These are phyloP conservation scores for Chytriomyces sp. DNA, from an alignment of 192 early-diverging fungal species.

Conservation along the genomic window DNA sequence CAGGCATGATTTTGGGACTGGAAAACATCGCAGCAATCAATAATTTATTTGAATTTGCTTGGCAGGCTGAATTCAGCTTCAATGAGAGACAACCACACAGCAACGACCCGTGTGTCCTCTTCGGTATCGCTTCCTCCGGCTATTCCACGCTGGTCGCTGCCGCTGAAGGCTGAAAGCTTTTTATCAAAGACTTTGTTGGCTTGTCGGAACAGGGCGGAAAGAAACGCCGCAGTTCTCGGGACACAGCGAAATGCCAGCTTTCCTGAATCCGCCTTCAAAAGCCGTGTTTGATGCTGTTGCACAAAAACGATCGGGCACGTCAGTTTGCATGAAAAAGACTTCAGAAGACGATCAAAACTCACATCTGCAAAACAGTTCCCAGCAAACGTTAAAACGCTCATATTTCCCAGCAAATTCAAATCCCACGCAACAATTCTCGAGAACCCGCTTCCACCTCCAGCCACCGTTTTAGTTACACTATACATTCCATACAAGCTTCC, in stretches of 20 bases:
- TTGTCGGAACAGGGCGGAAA: background rate
- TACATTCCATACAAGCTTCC: conserved; percentile 22
- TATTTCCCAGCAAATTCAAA: conserved; percentile 3
- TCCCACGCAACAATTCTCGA: conserved; percentile 23
- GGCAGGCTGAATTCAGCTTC: background rate
- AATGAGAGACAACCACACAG: background rate
- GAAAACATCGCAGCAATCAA: too few relatives aligned
- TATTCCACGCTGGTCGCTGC: background rate
- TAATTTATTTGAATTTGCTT: background rate
- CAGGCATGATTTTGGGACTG: too few relatives aligned
- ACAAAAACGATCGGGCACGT: too few relatives aligned
- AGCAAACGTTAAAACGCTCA: background rate
- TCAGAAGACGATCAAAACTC: background rate
- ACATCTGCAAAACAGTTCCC: background rate
- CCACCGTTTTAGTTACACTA: background rate
- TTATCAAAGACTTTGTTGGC: background rate
- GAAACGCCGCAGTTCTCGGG: background rate
- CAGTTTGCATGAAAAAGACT: background rate
- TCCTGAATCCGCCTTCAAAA: background rate
- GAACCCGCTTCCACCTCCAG: background rate
- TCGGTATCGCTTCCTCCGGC: background rate
- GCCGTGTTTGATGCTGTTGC: background rate
- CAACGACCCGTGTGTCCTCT: background rate
- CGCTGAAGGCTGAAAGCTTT: background rate
- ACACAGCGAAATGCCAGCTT: background rate